Conservation (phyloP, 805 yeast species). For the Saccharomycodes ludwigii region DNA sequence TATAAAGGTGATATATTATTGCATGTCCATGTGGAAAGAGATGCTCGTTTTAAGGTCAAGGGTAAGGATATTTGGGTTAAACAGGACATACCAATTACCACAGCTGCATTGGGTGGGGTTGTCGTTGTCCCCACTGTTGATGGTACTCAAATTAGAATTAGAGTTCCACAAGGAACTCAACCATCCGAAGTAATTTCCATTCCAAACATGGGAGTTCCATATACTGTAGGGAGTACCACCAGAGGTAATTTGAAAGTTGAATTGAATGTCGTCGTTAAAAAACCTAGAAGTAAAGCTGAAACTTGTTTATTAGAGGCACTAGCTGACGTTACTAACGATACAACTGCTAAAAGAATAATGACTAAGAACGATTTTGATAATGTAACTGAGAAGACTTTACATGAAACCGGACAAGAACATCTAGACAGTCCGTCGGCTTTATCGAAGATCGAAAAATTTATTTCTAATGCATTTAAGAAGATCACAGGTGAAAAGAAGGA, state of each 20-base stretch:
- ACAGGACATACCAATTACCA: conserved; percentile 75
- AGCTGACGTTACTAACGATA: conserved; percentile 82
- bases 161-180: conserved; percentile 77
- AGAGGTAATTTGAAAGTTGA: conserved; percentile 77
- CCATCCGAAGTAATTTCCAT: conserved; percentile 60
- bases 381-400: conserved; percentile 2
- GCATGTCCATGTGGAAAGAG: conserved; percentile 66
- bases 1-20: conserved; percentile 82
- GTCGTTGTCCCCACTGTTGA: conserved; percentile 84
- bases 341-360: conserved; percentile 53
- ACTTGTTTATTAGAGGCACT: conserved; percentile 83
- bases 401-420: conserved; percentile 6
- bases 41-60: conserved; percentile 53
- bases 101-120: conserved; percentile 92
- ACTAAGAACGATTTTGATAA: conserved; percentile 3
- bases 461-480: conserved; percentile 45
- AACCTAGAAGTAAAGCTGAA: conserved; percentile 75
- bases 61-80: conserved; percentile 55
- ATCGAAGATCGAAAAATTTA: conserved; percentile 44
- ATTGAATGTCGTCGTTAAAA: conserved; percentile 55
- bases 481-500: conserved; percentile 22
- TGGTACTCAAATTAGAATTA: conserved; percentile 63
- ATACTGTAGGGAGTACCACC: conserved; percentile 28
- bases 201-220: conserved; percentile 83
- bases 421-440: conserved; percentile 25